Base-by-base conservation (phyloP, 2,329 filamentous ascomycete species). In the Alternaria longipes region DNA sequence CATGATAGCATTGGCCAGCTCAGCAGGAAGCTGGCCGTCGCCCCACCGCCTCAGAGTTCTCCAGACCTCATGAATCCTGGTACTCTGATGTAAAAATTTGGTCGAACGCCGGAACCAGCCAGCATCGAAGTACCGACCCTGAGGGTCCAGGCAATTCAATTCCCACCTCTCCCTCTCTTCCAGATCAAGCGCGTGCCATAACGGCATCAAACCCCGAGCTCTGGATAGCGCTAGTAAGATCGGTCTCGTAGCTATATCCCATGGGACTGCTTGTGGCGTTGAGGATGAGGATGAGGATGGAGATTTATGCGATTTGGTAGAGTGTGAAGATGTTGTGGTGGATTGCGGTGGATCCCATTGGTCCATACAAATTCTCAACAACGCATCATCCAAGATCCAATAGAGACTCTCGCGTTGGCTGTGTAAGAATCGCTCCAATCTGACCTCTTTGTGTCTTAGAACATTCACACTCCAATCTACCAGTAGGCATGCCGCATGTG, bases 341-440 rank as follows among this genome's bases (percentile, higher is more conserved):
- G 47, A 44, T 26, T 32, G 42, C 12, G 53, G 45, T 36, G 54
- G 34, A 38, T 68, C 62, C 62, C 66, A 68, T 44, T 60, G 51
- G 16, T 61, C 62, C 14, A 65, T 9, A 28, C 57, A 64, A 16
- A 68, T 62, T 3, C 50, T 55, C 22, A 68, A 55, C 26, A 68
- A 24, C n/a, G 62, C 57, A 54, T 68, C 59, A 51, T 68, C 66
- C 14, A 68, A 38, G 0, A 65, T 62, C 60, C 58, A 63, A 50
- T 67, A 68, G 11, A 68, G 47, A 28, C 66, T 68, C 14, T 60
- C 54, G 5, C 64, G 54, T 45, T 67, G 64, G 24, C 64, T 60
- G 26, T 57, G 54, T 38, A 68, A 42, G n/a, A 68, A 65, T 1
- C 47, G 32, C 22, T 66, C 59, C 22, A 68, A 54, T 6, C 53